Conservation (phyloP, 2,329 filamentous ascomycete genomes). For the Cladophialophora immunda region DNA sequence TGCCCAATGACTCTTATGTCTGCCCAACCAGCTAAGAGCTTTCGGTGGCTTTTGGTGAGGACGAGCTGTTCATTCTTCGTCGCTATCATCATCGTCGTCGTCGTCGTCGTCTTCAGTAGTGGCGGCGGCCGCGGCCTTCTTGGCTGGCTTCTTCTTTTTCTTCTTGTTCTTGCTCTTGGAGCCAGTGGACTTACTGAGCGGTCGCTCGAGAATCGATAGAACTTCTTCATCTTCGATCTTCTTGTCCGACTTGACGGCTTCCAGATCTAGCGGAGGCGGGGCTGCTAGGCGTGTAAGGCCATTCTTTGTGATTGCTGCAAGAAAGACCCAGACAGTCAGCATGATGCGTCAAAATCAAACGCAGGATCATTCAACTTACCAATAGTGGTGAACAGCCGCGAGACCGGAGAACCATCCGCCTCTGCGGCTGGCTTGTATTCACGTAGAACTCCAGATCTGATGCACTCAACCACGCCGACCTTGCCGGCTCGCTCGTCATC, state of each 20-base stretch:
- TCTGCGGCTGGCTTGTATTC: slow-evolving; percentile 97
- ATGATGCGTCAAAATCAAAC: slow-evolving; percentile 6
- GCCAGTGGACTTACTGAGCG: slow-evolving; percentile 68
- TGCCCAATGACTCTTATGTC: background rate
- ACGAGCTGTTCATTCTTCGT: slow-evolving; percentile 50
- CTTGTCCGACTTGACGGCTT: slow-evolving; percentile 92
- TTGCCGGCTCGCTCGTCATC: slow-evolving; percentile 95
- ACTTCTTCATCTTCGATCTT: slow-evolving; percentile 97
- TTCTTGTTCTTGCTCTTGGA: slow-evolving; percentile 88
- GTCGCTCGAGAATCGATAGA: slow-evolving; percentile 91
- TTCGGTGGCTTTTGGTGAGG: background rate
- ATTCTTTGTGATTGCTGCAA: slow-evolving; percentile 92
- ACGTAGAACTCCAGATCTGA: slow-evolving; percentile 88
- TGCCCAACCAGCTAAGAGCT: slow-evolving; percentile 1
- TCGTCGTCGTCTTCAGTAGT: slow-evolving; percentile 49
- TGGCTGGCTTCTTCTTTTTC: slow-evolving; percentile 79
- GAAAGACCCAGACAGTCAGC: background rate
- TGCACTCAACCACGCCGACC: slow-evolving; percentile 96
- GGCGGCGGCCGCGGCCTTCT: slow-evolving; percentile 52
- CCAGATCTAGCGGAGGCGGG: slow-evolving; percentile 77
- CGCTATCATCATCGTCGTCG: slow-evolving; percentile 51
- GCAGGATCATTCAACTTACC: slow-evolving; percentile 67
- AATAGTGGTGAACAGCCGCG: slow-evolving; percentile 86
- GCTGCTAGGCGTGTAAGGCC: slow-evolving; percentile 86
- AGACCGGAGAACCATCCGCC: slow-evolving; percentile 86